Evolutionary conservation across 352 stramenopile genomes (phyloP).

Genomic region (Globisporangium irregulare): DNA sequence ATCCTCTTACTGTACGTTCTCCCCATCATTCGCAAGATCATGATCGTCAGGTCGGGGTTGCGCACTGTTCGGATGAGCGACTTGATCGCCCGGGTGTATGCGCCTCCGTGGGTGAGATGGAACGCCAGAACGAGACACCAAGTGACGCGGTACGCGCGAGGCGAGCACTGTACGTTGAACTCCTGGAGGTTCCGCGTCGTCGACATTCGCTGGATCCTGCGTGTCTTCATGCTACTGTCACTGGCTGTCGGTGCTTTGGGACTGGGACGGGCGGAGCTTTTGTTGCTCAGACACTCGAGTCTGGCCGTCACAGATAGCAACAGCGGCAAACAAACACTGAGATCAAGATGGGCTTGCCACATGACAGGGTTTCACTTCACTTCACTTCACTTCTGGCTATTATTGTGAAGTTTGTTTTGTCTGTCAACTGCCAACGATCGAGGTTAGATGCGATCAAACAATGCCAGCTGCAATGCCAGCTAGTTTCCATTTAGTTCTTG

Average conservation of each 20-base stretch:
- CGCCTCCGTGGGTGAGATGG: not conserved
- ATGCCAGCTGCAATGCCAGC: too few species aligned
- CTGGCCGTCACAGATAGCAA: not conserved
- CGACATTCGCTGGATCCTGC: not conserved
- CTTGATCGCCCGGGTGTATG: not conserved
- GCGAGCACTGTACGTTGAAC: slow-evolving; percentile 1
- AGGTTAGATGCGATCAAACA: not conserved
- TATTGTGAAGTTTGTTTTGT: not conserved
- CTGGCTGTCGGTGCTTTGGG: not conserved
- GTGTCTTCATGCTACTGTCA: not conserved
- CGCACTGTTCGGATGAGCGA: not conserved
- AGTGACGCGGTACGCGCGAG: not conserved
- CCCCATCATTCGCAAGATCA: slow-evolving; percentile 1
- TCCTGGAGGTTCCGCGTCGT: not conserved
- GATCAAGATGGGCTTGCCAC: too few species aligned
- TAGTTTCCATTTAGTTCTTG: not conserved
- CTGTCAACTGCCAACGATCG: not conserved
- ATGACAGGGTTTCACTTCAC: too few species aligned
- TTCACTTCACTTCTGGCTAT: not conserved
- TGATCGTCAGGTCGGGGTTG: not conserved
- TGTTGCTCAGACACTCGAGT: not conserved
- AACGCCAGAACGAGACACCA: not conserved
- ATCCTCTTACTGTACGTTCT: not conserved
- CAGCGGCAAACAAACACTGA: not conserved
- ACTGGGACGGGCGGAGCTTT: not conserved